These are phyloP conservation scores for Venturiaceae sp. DNA, from an alignment of 2,329 filamentous ascomycete species.

Conservation along the genomic window DNA sequence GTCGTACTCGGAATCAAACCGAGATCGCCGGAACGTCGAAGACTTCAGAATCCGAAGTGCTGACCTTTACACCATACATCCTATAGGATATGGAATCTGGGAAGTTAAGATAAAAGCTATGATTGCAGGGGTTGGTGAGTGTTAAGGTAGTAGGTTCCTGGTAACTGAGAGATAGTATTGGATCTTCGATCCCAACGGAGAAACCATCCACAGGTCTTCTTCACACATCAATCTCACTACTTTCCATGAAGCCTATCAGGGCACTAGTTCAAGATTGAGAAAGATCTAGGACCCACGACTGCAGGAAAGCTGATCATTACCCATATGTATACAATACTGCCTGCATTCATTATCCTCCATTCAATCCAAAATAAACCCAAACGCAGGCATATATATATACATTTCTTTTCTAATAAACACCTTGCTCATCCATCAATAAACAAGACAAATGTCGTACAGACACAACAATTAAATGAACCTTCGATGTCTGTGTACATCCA, in stretches of 20 bases:
- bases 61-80: conserved; percentile 4
- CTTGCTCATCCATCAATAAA: not conserved
- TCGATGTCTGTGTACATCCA: not conserved
- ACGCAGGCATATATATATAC: not conserved
- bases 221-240: no score
- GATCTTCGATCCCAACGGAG: no score
- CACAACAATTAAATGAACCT: not conserved
- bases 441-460: not conserved
- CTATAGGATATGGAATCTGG: not conserved
- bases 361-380: not conserved
- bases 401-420: not conserved
- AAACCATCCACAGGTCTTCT: no score
- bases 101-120: not conserved
- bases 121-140: not conserved
- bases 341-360: not conserved
- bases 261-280: not conserved
- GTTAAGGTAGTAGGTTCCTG: no score
- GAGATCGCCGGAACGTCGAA: not conserved
- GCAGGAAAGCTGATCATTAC: not conserved
- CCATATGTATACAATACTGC: not conserved
- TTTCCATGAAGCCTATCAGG: no score
- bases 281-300: not conserved
- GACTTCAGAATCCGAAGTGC: not conserved
- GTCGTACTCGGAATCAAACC: conserved; percentile 2
- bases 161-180: no score